These are phyloP conservation scores for Piloderma croceum DNA, from an alignment of 768 basidiomycete species.

Conservation along the genomic window DNA sequence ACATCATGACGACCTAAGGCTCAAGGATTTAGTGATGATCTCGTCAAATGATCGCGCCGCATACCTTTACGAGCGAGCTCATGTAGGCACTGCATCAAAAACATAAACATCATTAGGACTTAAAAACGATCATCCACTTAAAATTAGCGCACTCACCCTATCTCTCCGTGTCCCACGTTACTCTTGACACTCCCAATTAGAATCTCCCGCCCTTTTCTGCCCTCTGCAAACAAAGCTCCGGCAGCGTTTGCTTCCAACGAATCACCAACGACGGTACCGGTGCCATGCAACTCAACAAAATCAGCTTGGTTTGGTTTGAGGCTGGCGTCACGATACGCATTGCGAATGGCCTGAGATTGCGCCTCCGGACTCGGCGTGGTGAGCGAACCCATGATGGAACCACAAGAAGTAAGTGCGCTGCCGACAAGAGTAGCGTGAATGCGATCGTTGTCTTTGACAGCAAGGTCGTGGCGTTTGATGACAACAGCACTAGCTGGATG, in stretches of 20 bases:
- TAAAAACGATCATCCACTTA: too few relatives aligned
- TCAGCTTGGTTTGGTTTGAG: constrained; percentile 36
- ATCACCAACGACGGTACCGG: constrained; percentile 46
- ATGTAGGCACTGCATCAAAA: constrained; percentile 1
- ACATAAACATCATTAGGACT: too few relatives aligned
- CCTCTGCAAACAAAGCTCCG: constrained; percentile 34
- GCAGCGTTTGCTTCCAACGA: constrained; percentile 48
- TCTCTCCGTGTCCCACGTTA: too few relatives aligned
- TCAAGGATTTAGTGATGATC: neutral
- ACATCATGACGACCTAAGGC: constrained; percentile 13
- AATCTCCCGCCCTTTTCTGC: constrained; percentile 26
- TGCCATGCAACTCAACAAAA: constrained; percentile 46
- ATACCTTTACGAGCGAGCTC: constrained; percentile 1
- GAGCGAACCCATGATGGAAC: too few relatives aligned
- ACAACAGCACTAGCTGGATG: constrained; percentile 35
- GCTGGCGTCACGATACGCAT: constrained; percentile 28
- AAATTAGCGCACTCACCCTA: constrained; percentile 29
- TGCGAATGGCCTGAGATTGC: constrained; percentile 33
- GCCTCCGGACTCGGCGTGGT: constrained; percentile 33
- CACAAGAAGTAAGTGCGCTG: neutral
- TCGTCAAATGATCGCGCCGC: neutral
- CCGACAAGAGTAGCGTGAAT: constrained; percentile 34
- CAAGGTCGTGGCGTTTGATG: constrained; percentile 34
- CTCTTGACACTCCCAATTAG: constrained; percentile 42
- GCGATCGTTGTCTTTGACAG: constrained; percentile 33